phyloP scores from a whole-genome alignment of 306 rosid species.

The Betula pendula region DNA sequence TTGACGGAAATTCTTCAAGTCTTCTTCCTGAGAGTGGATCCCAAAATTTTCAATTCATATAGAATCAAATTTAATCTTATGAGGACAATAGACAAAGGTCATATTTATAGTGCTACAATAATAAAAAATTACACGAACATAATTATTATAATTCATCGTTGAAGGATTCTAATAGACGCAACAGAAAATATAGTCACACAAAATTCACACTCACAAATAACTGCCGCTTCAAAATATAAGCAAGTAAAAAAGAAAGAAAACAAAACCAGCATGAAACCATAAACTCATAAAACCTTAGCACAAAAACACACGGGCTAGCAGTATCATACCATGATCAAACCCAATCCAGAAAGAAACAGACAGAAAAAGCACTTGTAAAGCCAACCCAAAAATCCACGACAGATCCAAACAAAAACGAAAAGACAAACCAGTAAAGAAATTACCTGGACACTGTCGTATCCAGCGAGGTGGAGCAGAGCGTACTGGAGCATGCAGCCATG shows the following conservation, averaged over 20 bases:
- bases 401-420: not conserved
- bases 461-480: conserved; percentile 92
- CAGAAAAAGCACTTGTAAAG: conserved; percentile 2
- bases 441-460: conserved; percentile 84
- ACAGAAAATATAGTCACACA: not conserved
- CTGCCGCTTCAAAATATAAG: not conserved
- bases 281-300: not conserved
- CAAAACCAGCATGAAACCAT: not conserved
- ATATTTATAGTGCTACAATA: not conserved
- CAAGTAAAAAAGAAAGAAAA: not conserved
- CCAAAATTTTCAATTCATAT: conserved; percentile 19
- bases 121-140: not conserved
- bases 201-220: not conserved
- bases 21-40: conserved; percentile 63
- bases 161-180: not conserved
- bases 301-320: not conserved
- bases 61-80: conserved; percentile 9
- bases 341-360: not conserved
- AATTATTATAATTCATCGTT: not conserved
- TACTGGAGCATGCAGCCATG: conserved; percentile 98
- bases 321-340: not conserved
- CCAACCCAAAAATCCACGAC: not conserved
- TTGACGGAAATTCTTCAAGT: conserved; percentile 83
- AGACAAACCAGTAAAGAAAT: not conserved
- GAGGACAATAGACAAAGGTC: not conserved